Base-by-base conservation (phyloP, 495 filamentous ascomycete genomes). In the Beverwykella pulmonaria region DNA sequence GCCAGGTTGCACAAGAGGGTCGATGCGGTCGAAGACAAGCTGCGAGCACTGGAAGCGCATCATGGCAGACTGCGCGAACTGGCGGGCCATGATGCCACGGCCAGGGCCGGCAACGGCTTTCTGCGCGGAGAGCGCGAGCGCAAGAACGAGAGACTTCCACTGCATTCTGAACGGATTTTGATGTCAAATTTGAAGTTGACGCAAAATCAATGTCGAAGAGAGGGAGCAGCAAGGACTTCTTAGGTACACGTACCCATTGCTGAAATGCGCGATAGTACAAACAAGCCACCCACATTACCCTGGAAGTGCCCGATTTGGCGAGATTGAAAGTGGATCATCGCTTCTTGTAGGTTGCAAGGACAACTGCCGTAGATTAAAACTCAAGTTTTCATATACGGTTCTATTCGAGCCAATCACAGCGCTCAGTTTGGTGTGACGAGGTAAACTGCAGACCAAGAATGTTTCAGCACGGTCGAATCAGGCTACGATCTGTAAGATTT, bases 21-120 rank as follows among this genome's bases (percentile, higher is more conserved):
- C 67, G 56, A 69, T 64, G 17, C 67, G 67, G 26, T 69, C 67
- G 55, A 60, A 10, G 12, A 61, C 56, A 17, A 69, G 56, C 56
- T 69, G 67, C 15, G 60, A 65, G 49, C 67, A 69, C 26, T 65
- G 61, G 29, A 69, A 69, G 46, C 67, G 61, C 67, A 69, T 64
- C 67, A 69, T 69, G 19, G 65, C 65, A 25, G 65, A 30, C 34
- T 68, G 65, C 6, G 65, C 65, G 47, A 68, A 68, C 36, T 68
- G 65, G 15, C 65, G 32, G 27, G 65, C 59, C 59, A 58, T 58
- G 29, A 68, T 59, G 59, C 46, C 60, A 34, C 59, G 41, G 12
- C 39, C 19, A 15, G 60, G 48, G 27, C 22, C 61, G 17, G 67
- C 67, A 2, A 12, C 10, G 1, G 36, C 61, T 34, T 60, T 25